Conservation (phyloP, 768 basidiomycete genomes). For the Austroboletus festivus region DNA sequence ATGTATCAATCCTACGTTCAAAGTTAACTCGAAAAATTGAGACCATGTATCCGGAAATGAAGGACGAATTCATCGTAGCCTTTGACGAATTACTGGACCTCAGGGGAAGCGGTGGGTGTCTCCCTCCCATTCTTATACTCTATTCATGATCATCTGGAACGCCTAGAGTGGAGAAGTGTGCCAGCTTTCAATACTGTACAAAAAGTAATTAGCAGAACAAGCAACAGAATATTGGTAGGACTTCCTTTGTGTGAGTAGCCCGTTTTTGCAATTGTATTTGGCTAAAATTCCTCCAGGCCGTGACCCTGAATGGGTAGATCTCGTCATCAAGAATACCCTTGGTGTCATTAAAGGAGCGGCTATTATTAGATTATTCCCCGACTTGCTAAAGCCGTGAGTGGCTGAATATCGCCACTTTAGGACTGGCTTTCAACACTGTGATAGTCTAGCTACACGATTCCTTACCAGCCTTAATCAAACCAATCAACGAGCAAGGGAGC, state of each 20-base stretch:
- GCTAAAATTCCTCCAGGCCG: slow-evolving; percentile 31
- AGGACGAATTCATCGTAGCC: not conserved
- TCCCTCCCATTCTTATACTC: not conserved
- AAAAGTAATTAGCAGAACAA: no score
- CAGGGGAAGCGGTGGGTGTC: not conserved
- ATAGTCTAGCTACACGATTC: slow-evolving; percentile 17
- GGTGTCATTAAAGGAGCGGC: slow-evolving; percentile 22
- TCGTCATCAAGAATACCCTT: slow-evolving; percentile 30
- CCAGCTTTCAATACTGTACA: no score
- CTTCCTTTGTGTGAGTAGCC: no score
- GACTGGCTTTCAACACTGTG: slow-evolving; percentile 38
- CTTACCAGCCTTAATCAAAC: slow-evolving; percentile 6
- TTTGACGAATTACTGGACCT: not conserved
- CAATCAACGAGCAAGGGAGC: slow-evolving; percentile 5
- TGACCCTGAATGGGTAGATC: slow-evolving; percentile 31
- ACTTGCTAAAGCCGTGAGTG: slow-evolving; percentile 31
- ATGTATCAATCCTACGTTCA: not conserved
- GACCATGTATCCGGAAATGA: not conserved
- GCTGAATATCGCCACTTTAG: not conserved
- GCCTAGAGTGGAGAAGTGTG: slow-evolving; percentile 36
- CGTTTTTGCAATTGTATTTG: no score
- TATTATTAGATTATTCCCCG: slow-evolving; percentile 32
- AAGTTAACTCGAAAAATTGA: not conserved
- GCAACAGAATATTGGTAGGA: no score
- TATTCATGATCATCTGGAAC: not conserved